phyloP scores from a whole-genome alignment of 2,329 filamentous ascomycete species.

The Anisogramma anomala region DNA sequence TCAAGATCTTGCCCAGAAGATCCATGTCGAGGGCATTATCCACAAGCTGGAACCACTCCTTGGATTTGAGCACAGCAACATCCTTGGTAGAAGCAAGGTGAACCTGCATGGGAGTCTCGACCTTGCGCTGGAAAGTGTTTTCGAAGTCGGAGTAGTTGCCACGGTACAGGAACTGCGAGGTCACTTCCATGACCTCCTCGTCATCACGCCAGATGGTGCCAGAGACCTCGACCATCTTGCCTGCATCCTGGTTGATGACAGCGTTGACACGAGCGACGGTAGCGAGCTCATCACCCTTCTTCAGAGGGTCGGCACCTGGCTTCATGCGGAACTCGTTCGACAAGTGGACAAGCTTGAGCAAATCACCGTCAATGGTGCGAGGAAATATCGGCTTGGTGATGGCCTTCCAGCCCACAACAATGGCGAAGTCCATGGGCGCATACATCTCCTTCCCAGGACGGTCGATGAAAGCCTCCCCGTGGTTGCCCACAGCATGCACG shows the following conservation, averaged over 20 bases:
- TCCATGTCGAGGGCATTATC: slow-evolving; percentile 59
- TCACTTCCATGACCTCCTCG: slow-evolving; percentile 91
- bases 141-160: slow-evolving; percentile 86
- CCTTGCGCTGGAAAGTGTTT: slow-evolving; percentile 98
- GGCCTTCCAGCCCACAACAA: slow-evolving; percentile 97
- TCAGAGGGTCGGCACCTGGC: slow-evolving; percentile 83
- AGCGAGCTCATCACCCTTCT: slow-evolving; percentile 86
- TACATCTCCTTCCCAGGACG: slow-evolving; percentile 86
- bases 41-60: slow-evolving; percentile 94
- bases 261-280: slow-evolving; percentile 95
- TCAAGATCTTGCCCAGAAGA: slow-evolving; percentile 83
- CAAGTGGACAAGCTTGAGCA: slow-evolving; percentile 90
- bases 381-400: slow-evolving; percentile 99
- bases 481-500: slow-evolving; percentile 97
- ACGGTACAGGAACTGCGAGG: slow-evolving; percentile 94
- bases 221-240: slow-evolving; percentile 99
- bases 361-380: slow-evolving; percentile 85
- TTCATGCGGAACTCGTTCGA: slow-evolving; percentile 99
- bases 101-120: slow-evolving; percentile 88
- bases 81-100: slow-evolving; percentile 81
- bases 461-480: slow-evolving; percentile 92
- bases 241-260: slow-evolving; percentile 94
- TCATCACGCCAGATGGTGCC: slow-evolving; percentile 83
- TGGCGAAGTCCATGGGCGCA: slow-evolving; percentile 97
- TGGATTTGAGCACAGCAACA: slow-evolving; percentile 84